A percentile compares a stretch with the other conserved stretches of the same genome.
Conservation (phyloP, 2,329 filamentous ascomycete species). For the Juglanconis sp. region DNA sequence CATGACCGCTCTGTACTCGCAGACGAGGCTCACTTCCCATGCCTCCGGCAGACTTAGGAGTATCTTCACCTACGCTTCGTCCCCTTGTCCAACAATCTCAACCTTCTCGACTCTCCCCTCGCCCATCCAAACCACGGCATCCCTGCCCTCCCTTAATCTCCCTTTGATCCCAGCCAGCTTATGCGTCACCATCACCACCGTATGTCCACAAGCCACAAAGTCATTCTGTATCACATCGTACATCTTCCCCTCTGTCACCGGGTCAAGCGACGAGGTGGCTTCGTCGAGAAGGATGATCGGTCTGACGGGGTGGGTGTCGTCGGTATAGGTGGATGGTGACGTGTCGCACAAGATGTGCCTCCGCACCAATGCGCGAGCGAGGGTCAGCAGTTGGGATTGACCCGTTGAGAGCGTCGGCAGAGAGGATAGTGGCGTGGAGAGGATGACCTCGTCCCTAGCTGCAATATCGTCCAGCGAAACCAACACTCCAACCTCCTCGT, state of each 20-base stretch:
- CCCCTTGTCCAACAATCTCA: not conserved
- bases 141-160: constrained; percentile 9
- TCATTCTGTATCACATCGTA: constrained; percentile 19
- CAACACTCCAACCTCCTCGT: too few relatives aligned
- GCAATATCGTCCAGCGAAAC: too few relatives aligned
- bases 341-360: constrained; percentile 20
- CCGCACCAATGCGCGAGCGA: constrained; percentile 38
- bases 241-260: constrained; percentile 16
- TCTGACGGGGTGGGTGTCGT: not conserved
- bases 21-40: too few relatives aligned
- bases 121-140: constrained; percentile 19
- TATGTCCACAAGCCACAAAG: constrained; percentile 20
- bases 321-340: not conserved
- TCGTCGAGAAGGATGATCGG: constrained; percentile 37
- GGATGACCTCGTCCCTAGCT: constrained; percentile 12
- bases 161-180: constrained; percentile 13
- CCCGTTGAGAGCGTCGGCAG: constrained; percentile 28
- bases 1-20: too few relatives aligned
- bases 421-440: constrained; percentile 28
- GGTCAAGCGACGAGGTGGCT: constrained; percentile 27
- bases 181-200: constrained; percentile 25
- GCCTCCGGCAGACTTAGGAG: too few relatives aligned
- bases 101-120: constrained; percentile 18
- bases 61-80: not conserved
- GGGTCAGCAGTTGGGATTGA: constrained; percentile 42